Evolutionary conservation across 306 rosid genomes (phyloP).

Genomic region (Corylus americana): DNA sequence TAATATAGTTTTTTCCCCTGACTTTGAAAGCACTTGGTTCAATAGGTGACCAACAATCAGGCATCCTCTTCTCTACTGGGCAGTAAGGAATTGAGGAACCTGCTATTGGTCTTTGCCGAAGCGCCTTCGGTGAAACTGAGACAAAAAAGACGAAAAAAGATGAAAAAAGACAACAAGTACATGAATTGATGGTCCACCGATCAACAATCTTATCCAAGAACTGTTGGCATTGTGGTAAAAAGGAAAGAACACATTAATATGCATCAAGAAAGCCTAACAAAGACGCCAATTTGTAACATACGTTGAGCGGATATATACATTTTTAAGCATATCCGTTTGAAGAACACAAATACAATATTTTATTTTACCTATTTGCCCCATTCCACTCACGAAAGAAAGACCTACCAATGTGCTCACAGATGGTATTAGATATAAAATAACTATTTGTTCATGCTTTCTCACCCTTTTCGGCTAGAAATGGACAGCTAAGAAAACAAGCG

Average conservation of each 20-base stretch:
- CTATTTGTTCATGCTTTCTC: background rate
- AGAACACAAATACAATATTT: background rate
- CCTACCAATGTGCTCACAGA: background rate
- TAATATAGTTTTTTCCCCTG: conserved; percentile 76
- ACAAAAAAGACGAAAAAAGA: conserved; percentile 32
- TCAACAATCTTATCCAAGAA: conserved; percentile 7
- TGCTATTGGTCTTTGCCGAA: conserved; percentile 61
- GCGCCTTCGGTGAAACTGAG: conserved; percentile 73
- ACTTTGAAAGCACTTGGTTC: conserved; percentile 86
- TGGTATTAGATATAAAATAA: background rate
- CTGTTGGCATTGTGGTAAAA: background rate
- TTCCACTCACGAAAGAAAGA: background rate
- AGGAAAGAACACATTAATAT: conserved; percentile 13
- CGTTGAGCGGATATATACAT: background rate
- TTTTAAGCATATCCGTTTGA: background rate
- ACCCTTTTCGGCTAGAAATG: background rate
- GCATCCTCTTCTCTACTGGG: conserved; percentile 62
- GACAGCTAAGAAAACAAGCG: conserved; percentile 2
- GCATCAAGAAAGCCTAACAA: conserved; percentile 8
- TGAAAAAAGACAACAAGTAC: background rate
- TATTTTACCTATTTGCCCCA: background rate
- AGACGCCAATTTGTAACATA: background rate
- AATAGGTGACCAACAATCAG: conserved; percentile 81
- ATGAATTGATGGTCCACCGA: conserved; percentile 26
- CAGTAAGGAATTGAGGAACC: conserved; percentile 71